Conservation (phyloP, 129 eudicot species). For the Solidago caesia region DNA sequence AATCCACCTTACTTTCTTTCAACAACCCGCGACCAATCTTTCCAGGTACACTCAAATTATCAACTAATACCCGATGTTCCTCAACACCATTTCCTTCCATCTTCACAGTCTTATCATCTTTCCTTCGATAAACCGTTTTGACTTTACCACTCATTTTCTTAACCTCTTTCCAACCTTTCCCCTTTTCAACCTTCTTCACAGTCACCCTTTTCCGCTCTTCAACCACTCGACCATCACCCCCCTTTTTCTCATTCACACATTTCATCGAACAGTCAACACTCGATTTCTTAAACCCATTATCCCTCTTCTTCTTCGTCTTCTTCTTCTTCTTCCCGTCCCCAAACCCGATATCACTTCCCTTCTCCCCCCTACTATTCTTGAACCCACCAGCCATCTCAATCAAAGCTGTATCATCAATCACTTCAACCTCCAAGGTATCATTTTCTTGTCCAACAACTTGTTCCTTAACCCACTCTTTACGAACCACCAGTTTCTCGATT, state of each 20-base stretch:
- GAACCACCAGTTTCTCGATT: conserved; percentile 23
- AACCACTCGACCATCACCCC: not conserved
- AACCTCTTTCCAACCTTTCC: conserved; percentile 14
- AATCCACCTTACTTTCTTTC: not conserved
- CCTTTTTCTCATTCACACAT: conserved; percentile 31
- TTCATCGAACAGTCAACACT: conserved; percentile 20
- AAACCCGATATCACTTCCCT: conserved; percentile 5
- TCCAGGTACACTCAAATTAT: conserved; percentile 1
- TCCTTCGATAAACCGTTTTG: conserved; percentile 30
- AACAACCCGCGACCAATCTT: not conserved
- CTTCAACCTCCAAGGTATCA: conserved; percentile 35
- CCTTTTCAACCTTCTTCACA: conserved; percentile 24
- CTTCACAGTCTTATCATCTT: conserved; percentile 11
- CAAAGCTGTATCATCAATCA: conserved; percentile 42
- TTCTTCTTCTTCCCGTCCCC: conserved; percentile 27
- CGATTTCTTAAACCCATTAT: conserved; percentile 23
- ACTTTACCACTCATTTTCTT: conserved; percentile 17
- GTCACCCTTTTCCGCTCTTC: conserved; percentile 7
- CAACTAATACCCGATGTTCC: conserved; percentile 11
- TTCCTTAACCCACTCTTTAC: conserved; percentile 22
- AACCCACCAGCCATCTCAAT: conserved; percentile 31
- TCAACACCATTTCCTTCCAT: conserved; percentile 1
- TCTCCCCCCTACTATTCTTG: conserved; percentile 13
- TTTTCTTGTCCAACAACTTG: conserved; percentile 3
- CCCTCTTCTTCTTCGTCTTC: conserved; percentile 26